Evolutionary conservation across 495 filamentous ascomycete species (phyloP), one percentile per base, ranked within the genome.

Genomic region (Podospora pseudoanserina): DNA sequence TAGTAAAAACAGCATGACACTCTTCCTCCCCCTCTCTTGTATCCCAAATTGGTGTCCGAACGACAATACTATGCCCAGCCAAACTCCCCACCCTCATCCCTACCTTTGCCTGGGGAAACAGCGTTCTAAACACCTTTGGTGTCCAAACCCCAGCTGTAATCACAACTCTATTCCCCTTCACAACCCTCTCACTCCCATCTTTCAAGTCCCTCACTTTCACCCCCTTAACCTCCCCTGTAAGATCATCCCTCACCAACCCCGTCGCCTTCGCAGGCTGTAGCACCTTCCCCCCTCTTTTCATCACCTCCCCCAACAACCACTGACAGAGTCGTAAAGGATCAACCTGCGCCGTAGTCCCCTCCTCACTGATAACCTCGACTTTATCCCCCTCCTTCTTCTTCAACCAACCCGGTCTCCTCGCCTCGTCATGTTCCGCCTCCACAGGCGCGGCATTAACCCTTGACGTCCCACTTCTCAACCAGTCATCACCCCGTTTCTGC

Each of bases 71-170:
- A 72, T 92, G 88, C 0, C 92, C 92, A 5, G 91, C 90, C 5
- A 95, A 78, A 23, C 86, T 83, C 19, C 80, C 74, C 32, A 94
- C 81, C 3, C 86, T 84, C 3, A 92, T 65, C 30, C 77, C 74
- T 18, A 81, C 64, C 16, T 71, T 71, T 0, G 87, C 82, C 2
- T 77, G 69, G 0, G 87, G 88, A 73, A 95, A 94, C 19, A 95
- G 82, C 2, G 78, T 80, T 16, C 73, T 64, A 72, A 92, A 89
- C 13, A 91, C 88, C 16, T 76, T 69, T 0, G 84, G 80, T 1
- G 89, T 89, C 92, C 92, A 95, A 0, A 86, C 83, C 18, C 92
- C 91, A 0, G 89, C 86, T 2, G 90, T 77, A 67, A 95, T 80
- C 18, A 93, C 74, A 23, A 95, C 55, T 63, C 79, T 83, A 61